Conservation (phyloP, 2,329 filamentous ascomycete genomes). For the Bretziella fagacearum region DNA sequence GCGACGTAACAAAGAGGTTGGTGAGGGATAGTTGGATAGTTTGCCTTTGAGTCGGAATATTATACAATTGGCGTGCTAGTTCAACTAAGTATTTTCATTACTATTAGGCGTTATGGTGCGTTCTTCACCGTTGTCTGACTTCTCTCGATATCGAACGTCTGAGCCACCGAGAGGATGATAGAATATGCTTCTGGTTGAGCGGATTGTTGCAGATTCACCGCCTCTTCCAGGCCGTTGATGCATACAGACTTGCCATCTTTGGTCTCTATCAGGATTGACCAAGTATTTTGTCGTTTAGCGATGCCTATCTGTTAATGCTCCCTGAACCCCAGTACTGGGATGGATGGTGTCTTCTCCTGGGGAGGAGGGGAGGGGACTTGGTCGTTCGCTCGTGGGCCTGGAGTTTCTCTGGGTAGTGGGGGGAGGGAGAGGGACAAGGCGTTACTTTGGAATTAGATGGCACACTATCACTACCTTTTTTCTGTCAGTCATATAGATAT, state of each 20-base stretch:
- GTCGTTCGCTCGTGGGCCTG: neutral
- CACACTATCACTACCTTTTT: neutral
- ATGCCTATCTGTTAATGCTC: neutral
- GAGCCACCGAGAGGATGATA: neutral
- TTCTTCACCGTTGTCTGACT: neutral
- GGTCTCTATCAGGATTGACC: neutral
- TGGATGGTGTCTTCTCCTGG: neutral
- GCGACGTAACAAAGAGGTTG: no score
- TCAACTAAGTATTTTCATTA: no score
- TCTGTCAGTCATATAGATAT: neutral
- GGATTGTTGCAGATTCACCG: slow-evolving; percentile 6
- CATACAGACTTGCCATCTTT: neutral
- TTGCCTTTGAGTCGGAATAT: no score
- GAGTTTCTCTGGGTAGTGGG: neutral
- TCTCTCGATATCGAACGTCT: neutral
- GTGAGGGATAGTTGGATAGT: no score
- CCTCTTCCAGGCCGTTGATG: neutral
- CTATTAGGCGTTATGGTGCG: neutral
- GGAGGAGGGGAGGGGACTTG: neutral
- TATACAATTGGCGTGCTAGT: no score
- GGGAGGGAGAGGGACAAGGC: neutral
- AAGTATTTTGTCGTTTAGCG: neutral
- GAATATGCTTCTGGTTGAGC: neutral
- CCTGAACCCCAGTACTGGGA: neutral
- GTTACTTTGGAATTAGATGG: neutral